Evolutionary conservation across 2,329 filamentous ascomycete species (phyloP).

Genomic region (Uncinocarpus reesii): DNA sequence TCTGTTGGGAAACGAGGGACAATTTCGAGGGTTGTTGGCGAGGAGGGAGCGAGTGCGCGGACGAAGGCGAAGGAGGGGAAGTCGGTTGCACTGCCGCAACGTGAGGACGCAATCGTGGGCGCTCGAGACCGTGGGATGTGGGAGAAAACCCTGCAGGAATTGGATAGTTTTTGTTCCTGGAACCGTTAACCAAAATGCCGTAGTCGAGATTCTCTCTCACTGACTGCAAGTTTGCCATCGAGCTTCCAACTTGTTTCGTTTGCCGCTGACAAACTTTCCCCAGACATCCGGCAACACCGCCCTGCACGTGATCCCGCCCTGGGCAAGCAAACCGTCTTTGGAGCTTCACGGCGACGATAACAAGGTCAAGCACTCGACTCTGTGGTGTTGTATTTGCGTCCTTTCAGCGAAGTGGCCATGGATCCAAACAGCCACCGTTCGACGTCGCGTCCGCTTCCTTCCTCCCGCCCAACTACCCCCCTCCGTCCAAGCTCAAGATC

Average conservation of each 20-base stretch:
- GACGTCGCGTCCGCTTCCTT: slow-evolving; percentile 50
- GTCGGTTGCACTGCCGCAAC: slow-evolving; percentile 7
- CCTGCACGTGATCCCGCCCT: neutral
- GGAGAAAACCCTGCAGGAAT: neutral
- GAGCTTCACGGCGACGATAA: neutral
- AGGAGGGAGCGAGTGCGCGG: neutral
- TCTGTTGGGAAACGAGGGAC: neutral
- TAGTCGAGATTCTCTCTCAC: neutral
- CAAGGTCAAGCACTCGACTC: neutral
- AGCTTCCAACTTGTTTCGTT: neutral
- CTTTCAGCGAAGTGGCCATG: slow-evolving; percentile 12
- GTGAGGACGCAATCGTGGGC: neutral
- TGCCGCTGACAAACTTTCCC: neutral
- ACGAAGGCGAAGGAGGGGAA: slow-evolving; percentile 1
- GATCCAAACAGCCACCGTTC: slow-evolving; percentile 36
- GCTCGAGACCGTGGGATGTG: neutral
- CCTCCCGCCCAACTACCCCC: slow-evolving; percentile 79
- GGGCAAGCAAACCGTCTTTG: neutral
- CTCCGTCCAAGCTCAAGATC: slow-evolving; percentile 81
- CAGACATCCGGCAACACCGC: neutral
- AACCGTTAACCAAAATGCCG: slow-evolving; percentile 4
- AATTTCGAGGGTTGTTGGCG: neutral
- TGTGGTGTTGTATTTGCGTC: too few relatives aligned
- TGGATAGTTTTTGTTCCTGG: slow-evolving; percentile 7
- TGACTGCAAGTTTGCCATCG: neutral